Evolutionary conservation across 768 basidiomycete species (phyloP), one percentile per base, ranked within the genome.

Genomic region (Suillus placidus): DNA sequence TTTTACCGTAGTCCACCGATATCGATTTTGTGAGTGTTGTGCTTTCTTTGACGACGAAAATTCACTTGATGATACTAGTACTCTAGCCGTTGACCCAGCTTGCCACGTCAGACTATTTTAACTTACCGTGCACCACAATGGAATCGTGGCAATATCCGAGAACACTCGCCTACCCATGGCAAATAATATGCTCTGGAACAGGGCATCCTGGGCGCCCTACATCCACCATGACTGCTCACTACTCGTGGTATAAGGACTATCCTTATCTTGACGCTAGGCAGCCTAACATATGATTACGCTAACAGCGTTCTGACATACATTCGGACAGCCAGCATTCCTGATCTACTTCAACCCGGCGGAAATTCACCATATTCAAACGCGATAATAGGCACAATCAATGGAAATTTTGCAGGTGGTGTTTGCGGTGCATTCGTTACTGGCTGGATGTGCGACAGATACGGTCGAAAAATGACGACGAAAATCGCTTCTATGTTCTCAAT

Each of bases 221-320:
- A 23, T 23, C 4, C 43, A 16, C 14, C 30, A 34, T 26, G 34
- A 32, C 32, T 45, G 6, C 23, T 23, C 32, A 35, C 43, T 34
- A 54, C 32, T 54, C 32, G 6, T 14, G 45, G 49, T 55, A 52
- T 52, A 12, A n/a, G 20, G 34, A n/a, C 18, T 32, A 35, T 23
- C 16, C 32, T 62, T 18, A 35, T 35, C 26, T 26, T 51, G 51
- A 30, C 2, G 26, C 14, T 16, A n/a, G 49, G 20, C 13, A 62
- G 61, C 26, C 61, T 62, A 20, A 54, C 12, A 52, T 23, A 62
- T 49, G 43, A 45, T 23, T 51, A 62, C 32, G 45, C 43, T 7
- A 37, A n/a, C 61, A 62, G 32, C 6, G 20, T 54, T 14, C 30
- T 61, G 30, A 35, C 23, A 26, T 34, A 51, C 45, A 7, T 32